phyloP scores from a whole-genome alignment of 2,329 filamentous ascomycete genomes.

The Diplodia seriata region DNA sequence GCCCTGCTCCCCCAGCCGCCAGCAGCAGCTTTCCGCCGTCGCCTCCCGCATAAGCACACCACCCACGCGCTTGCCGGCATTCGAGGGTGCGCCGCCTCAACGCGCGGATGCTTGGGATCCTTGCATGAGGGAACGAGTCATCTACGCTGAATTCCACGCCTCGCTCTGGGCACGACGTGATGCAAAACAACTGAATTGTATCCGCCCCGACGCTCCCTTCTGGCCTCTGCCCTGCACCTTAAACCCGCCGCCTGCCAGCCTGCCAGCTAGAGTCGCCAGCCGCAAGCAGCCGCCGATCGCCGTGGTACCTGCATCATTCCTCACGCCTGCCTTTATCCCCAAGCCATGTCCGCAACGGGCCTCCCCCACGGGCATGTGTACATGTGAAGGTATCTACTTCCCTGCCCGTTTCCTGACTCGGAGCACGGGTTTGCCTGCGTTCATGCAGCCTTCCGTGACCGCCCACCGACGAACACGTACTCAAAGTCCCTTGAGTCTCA shows the following conservation, averaged over 20 bases:
- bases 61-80: constrained; percentile 9
- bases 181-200: constrained; percentile 24
- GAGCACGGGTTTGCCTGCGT: constrained; percentile 39
- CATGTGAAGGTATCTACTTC: constrained; percentile 31
- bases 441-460: constrained; percentile 41
- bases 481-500: constrained; percentile 32
- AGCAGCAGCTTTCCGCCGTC: constrained; percentile 4
- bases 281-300: constrained; percentile 29
- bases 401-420: constrained; percentile 40
- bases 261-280: neutral
- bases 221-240: neutral
- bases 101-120: constrained; percentile 22
- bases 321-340: constrained; percentile 27
- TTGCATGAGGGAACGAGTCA: constrained; percentile 29
- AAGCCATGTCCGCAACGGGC: constrained; percentile 21
- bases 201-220: constrained; percentile 21
- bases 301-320: constrained; percentile 30
- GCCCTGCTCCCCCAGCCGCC: constrained; percentile 12
- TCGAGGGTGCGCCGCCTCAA: constrained; percentile 21
- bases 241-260: neutral
- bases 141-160: constrained; percentile 28
- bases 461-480: constrained; percentile 45
- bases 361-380: constrained; percentile 14
- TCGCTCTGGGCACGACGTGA: constrained; percentile 19
- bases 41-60: constrained; percentile 7